Conservation (phyloP, 495 filamentous ascomycete species). For the Letharia lupina region DNA sequence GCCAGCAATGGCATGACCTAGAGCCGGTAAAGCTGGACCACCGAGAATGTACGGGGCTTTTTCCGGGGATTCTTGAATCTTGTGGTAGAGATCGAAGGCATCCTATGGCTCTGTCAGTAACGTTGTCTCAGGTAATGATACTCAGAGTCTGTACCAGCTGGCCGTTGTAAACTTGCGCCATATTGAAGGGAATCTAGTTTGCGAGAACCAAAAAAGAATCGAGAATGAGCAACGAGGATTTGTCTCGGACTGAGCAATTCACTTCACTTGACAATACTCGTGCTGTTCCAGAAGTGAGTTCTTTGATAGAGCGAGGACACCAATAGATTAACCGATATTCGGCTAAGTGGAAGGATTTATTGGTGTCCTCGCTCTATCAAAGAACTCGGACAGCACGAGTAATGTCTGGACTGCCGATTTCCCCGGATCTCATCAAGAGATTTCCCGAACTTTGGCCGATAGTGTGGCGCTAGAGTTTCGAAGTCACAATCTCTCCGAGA, state of each 20-base stretch:
- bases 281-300: too few relatives aligned
- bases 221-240: background rate
- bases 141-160: conserved; percentile 21
- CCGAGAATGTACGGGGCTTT: conserved; percentile 32
- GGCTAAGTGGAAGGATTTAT: too few relatives aligned
- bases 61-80: conserved; percentile 33
- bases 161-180: conserved; percentile 27
- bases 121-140: background rate
- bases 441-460: background rate
- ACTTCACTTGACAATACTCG: background rate
- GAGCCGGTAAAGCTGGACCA: conserved; percentile 59
- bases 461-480: background rate
- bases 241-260: background rate
- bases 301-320: too few relatives aligned
- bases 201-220: background rate
- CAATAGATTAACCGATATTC: too few relatives aligned
- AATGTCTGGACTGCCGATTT: background rate
- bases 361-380: too few relatives aligned
- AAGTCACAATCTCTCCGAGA: too few relatives aligned
- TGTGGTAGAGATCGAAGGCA: conserved; percentile 43
- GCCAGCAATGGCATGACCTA: conserved; percentile 82
- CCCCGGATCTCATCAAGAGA: background rate
- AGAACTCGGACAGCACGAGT: too few relatives aligned
- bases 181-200: background rate
- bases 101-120: conserved; percentile 31